These are phyloP conservation scores for Diaporthe sp. DNA, from an alignment of 2,329 filamentous ascomycete genomes.

Conservation along the genomic window DNA sequence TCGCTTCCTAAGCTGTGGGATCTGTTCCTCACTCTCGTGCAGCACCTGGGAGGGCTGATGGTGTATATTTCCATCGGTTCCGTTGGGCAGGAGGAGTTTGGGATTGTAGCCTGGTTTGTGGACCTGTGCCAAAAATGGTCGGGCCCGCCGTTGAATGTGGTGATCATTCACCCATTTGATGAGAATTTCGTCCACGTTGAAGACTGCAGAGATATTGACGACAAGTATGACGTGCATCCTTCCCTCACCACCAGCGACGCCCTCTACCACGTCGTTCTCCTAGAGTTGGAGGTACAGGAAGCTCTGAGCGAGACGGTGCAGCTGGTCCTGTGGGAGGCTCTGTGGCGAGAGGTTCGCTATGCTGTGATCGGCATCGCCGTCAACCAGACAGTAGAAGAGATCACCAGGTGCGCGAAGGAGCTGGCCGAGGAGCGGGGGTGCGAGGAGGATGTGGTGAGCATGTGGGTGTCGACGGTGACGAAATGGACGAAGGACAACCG, in stretches of 20 bases:
- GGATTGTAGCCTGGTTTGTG: slow-evolving; percentile 47
- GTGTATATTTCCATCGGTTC: slow-evolving; percentile 48
- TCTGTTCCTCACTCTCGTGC: slow-evolving; percentile 44
- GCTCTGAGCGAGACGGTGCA: slow-evolving; percentile 45
- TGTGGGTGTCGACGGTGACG: slow-evolving; percentile 43
- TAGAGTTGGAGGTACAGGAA: slow-evolving; percentile 44
- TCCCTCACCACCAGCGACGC: slow-evolving; percentile 49
- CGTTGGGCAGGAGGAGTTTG: slow-evolving; percentile 47
- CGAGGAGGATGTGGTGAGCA: slow-evolving; percentile 1
- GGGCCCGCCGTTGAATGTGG: slow-evolving; percentile 46
- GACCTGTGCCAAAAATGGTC: slow-evolving; percentile 45
- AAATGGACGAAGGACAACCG: slow-evolving; percentile 44
- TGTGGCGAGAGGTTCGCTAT: slow-evolving; percentile 48
- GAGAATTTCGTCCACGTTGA: slow-evolving; percentile 45
- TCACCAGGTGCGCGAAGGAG: slow-evolving; percentile 40
- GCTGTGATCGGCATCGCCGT: slow-evolving; percentile 47
- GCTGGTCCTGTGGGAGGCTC: slow-evolving; percentile 47
- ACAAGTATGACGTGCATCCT: slow-evolving; percentile 49
- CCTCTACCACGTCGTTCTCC: slow-evolving; percentile 47
- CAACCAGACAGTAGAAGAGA: slow-evolving; percentile 39
- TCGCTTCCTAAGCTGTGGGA: slow-evolving; percentile 45
- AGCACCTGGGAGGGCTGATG: slow-evolving; percentile 44
- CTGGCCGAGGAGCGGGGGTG: slow-evolving; percentile 23
- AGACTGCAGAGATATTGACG: slow-evolving; percentile 46
- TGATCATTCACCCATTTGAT: slow-evolving; percentile 47